Base-by-base conservation (phyloP, 2,329 filamentous ascomycete genomes). In the Colletotrichum magnum region DNA sequence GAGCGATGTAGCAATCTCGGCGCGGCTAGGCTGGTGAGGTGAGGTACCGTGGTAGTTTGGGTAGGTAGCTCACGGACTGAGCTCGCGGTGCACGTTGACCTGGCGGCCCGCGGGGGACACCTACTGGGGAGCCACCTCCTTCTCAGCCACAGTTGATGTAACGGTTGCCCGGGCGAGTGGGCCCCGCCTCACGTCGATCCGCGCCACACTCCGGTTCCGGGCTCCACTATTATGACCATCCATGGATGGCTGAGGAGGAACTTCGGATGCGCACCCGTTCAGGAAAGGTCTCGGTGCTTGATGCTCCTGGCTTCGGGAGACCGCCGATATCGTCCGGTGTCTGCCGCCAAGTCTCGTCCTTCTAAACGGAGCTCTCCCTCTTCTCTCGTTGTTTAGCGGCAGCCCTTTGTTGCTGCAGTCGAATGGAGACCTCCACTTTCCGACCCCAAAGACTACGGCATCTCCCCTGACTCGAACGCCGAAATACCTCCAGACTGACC, bases 301-400 rank as follows among this genome's bases (percentile, higher is more conserved):
- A 32, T 18, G 39, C 13, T 28, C 18, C 21, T 41, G 45, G 16
- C 43, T n/a, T 58, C 57, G 43, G 56, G 32, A 54, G 50, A 54
- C 61, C 61, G 54, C 67, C 67, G 57, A 69, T 69, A 47, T 67
- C 63, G 63, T 69, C 63, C 67, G 51, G 51, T 67, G 62, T 66
- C 56, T 36, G 45, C 56, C 56, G 52, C 60, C 53, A 68, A 54
- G 41, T 24, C 47, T 50, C 26, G 50, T 45, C 6, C 48, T 10
- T 54, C 32, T 41, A 39, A 45, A 62, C 6, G 16, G 26, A 66
- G 50, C 32, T 69, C 51, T 60, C 48, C 64, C 51, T 18, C 48
- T 51, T 56, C n/a, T 41, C 32, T 50, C 28, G 15, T 43, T 36
- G n/a, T 41, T 36, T 36, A 6, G 32, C 10, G 7, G 32, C 51